phyloP scores from a whole-genome alignment of 176 grass and related monocot species.

The Pontederia paniculata region DNA sequence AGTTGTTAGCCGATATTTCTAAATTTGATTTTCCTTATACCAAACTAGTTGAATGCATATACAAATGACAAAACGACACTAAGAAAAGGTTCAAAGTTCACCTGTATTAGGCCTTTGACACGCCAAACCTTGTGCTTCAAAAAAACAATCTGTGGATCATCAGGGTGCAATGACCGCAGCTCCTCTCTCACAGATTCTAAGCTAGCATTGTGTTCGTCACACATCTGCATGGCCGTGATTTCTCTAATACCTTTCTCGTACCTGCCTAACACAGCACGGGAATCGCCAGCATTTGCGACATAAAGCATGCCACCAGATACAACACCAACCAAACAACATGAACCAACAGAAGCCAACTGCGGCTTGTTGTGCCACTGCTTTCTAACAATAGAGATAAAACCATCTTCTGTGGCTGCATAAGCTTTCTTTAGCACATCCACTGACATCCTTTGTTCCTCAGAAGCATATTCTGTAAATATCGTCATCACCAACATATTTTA shows the following conservation, averaged over 20 bases:
- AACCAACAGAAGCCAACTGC: slow-evolving; percentile 53
- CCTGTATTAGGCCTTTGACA: slow-evolving; percentile 74
- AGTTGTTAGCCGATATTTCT: too few relatives aligned
- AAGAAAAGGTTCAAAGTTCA: not conserved
- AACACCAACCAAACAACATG: slow-evolving; percentile 54
- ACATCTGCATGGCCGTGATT: slow-evolving; percentile 40
- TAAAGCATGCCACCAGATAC: slow-evolving; percentile 46
- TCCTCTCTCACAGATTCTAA: slow-evolving; percentile 50
- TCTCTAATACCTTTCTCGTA: slow-evolving; percentile 32
- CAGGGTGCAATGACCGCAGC: slow-evolving; percentile 35
- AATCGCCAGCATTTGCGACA: slow-evolving; percentile 61
- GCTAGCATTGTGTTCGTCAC: slow-evolving; percentile 46
- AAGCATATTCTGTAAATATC: slow-evolving; percentile 34
- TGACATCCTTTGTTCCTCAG: slow-evolving; percentile 38
- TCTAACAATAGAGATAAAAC: slow-evolving; percentile 59
- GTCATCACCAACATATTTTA: not conserved
- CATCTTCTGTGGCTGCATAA: slow-evolving; percentile 54
- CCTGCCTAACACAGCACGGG: slow-evolving; percentile 51
- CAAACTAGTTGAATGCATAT: too few relatives aligned
- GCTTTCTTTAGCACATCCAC: slow-evolving; percentile 41
- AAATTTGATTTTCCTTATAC: too few relatives aligned
- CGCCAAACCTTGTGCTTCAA: slow-evolving; percentile 75
- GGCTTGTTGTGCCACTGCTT: slow-evolving; percentile 50
- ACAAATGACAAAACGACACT: not conserved
- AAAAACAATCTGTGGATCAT: slow-evolving; percentile 48